Evolutionary conservation across 1,284 basidiomycete species (phyloP).

Genomic region (Marasmius oreades): DNA sequence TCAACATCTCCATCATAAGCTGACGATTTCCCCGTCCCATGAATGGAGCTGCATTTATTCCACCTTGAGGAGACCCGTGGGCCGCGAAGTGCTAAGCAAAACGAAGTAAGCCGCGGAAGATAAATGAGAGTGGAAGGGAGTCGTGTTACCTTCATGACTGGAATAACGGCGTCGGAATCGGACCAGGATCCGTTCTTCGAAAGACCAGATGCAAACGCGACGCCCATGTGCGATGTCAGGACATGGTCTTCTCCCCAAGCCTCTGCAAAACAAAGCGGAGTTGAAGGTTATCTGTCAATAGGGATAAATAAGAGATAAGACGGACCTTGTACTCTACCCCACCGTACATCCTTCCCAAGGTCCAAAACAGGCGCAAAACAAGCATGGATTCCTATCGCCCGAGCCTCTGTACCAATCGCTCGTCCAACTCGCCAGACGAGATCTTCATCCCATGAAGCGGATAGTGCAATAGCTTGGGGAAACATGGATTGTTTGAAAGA

Average conservation of each 20-base stretch:
- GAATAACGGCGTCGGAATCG: constrained; percentile 25
- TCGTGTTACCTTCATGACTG: constrained; percentile 23
- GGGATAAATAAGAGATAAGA: neutral
- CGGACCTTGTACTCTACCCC: constrained; percentile 26
- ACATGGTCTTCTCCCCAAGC: constrained; percentile 26
- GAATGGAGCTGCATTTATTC: constrained; percentile 27
- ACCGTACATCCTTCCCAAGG: constrained; percentile 26
- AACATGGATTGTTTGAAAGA: constrained; percentile 29
- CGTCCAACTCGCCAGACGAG: constrained; percentile 23
- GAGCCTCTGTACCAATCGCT: constrained; percentile 25
- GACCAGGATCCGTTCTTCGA: constrained; percentile 25
- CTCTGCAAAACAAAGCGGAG: constrained; percentile 14
- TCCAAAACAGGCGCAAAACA: constrained; percentile 28
- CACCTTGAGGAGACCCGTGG: constrained; percentile 25
- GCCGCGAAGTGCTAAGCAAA: constrained; percentile 25
- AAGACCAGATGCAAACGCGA: constrained; percentile 24
- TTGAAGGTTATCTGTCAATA: neutral
- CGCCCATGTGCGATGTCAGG: constrained; percentile 26
- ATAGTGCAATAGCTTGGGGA: constrained; percentile 23
- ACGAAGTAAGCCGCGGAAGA: neutral
- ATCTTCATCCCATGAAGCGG: constrained; percentile 23
- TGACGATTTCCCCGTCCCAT: constrained; percentile 25
- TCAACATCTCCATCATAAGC: constrained; percentile 25
- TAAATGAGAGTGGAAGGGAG: neutral
- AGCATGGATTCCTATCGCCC: constrained; percentile 28